Base-by-base conservation (phyloP, 1,284 basidiomycete species). In the Sporisorium sorghi region DNA sequence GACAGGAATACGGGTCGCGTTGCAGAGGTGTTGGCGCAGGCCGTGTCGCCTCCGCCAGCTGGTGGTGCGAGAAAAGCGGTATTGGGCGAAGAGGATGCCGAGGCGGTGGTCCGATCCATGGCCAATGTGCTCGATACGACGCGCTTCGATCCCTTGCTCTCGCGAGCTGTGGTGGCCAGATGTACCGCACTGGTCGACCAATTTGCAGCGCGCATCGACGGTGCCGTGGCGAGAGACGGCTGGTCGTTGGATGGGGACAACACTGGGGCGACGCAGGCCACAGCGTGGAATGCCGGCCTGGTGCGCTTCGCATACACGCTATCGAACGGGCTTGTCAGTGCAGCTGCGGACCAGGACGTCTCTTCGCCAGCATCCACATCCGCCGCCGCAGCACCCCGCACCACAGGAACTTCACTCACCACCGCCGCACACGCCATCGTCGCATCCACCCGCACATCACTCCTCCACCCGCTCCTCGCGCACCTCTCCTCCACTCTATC, bases 41-140 rank as follows among this genome's bases (percentile, higher is more conserved):
- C 49, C 10, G 33, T 23, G 14, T 28, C 47, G 28, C 30, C 40
- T 12, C 19, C 19, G n/a, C 10, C 21, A 23, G 49, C 2, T 15
- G 33, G 33, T 5, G 35, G 44, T 5, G 47, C 28, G 33, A 54
- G 11, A 28, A 44, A 26, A 7, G 26, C 17, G 19, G 30, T 39
- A 21, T 24, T 46, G 9, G 49, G 56, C 5, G 55, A 58, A 23
- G 51, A 62, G 30, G 47, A 58, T 23, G 59, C 33, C 2, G 59
- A 54, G 14, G 51, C 24, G 24, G 55, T 54, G n/a, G 55, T 62
- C 6, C 40, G 56, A 2, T 28, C 37, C n/a, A 87, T 95, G 37
- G 89, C 90, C 17, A 97, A 97, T 83, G 94, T 97, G 83, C 88
- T 98, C 3, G 95, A 98, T 84, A 90, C 93, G 2, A 94, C 93